A percentile compares a stretch with the other conserved stretches of the same genome.
Evolutionary conservation across 108 stramenopile genomes (phyloP).

Genomic region (Skeletonema marinoi): DNA sequence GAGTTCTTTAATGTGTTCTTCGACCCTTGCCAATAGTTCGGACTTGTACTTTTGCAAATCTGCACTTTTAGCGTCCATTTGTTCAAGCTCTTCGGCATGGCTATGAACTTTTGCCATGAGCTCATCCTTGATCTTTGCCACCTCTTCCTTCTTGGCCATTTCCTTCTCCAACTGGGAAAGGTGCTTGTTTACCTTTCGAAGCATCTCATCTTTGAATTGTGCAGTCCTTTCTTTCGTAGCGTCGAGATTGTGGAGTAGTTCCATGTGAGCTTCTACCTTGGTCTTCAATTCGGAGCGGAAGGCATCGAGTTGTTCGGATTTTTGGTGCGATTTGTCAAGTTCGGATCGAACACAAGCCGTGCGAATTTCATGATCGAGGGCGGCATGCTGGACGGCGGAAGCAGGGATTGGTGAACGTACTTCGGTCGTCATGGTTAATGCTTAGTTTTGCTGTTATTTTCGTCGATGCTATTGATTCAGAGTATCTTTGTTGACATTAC

Average conservation of each 20-base stretch:
- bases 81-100: slow-evolving; percentile 44
- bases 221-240: slow-evolving; percentile 32
- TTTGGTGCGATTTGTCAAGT: slow-evolving; percentile 12
- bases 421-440: not conserved
- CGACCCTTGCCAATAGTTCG: slow-evolving; percentile 45
- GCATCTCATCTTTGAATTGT: slow-evolving; percentile 45
- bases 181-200: slow-evolving; percentile 36
- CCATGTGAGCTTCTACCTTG: slow-evolving; percentile 39
- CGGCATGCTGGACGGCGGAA: slow-evolving; percentile 35
- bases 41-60: slow-evolving; percentile 45
- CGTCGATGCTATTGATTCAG: not conserved
- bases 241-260: slow-evolving; percentile 33
- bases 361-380: slow-evolving; percentile 45
- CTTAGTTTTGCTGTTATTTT: not conserved
- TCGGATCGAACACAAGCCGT: slow-evolving; percentile 24
- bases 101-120: slow-evolving; percentile 49
- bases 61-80: slow-evolving; percentile 42
- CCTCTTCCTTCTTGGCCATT: slow-evolving; percentile 47
- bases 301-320: slow-evolving; percentile 30
- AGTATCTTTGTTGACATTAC: not conserved
- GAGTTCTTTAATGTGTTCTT: slow-evolving; percentile 39
- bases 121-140: slow-evolving; percentile 40
- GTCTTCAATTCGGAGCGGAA: slow-evolving; percentile 36
- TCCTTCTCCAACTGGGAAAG: slow-evolving; percentile 39
- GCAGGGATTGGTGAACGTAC: slow-evolving; percentile 11